These are phyloP conservation scores for Pseudogymnoascus sp. DNA, from an alignment of 2,329 filamentous ascomycete species.

Conservation along the genomic window DNA sequence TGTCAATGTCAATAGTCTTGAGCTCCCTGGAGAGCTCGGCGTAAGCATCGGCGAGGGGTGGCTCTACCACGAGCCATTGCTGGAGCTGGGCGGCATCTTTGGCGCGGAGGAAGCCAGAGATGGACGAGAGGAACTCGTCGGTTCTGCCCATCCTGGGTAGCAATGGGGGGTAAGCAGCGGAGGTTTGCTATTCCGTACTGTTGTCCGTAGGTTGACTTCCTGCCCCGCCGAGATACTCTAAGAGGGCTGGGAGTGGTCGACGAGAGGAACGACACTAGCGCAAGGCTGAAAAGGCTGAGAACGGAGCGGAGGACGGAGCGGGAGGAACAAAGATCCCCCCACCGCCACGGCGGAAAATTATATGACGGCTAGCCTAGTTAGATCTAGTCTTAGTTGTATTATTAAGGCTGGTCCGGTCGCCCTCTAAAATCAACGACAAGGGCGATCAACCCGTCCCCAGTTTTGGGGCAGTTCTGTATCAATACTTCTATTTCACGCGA, in stretches of 20 bases:
- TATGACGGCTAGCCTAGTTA: background rate
- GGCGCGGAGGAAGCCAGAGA: constrained; percentile 53
- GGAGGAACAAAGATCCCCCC: background rate
- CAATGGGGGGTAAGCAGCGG: background rate
- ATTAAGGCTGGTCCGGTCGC: background rate
- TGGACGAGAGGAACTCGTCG: constrained; percentile 58
- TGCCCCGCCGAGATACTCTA: background rate
- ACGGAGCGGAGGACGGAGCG: background rate
- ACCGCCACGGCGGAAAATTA: background rate
- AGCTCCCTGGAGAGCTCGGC: constrained; percentile 61
- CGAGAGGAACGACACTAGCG: background rate
- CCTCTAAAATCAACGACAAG: background rate
- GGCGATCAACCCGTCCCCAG: background rate
- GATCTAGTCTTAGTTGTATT: background rate
- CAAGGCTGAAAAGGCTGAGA: constrained; percentile 2
- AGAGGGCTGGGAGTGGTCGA: background rate
- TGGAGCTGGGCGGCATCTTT: constrained; percentile 60
- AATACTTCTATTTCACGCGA: background rate
- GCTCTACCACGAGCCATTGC: constrained; percentile 68
- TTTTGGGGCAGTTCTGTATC: background rate
- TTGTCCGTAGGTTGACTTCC: background rate
- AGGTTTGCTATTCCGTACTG: background rate
- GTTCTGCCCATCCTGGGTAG: constrained; percentile 49
- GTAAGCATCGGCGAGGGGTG: constrained; percentile 60
- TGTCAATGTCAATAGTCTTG: constrained; percentile 53